phyloP scores from a whole-genome alignment of 1,284 basidiomycete species.

The Mycosarcoma mackinlayi region DNA sequence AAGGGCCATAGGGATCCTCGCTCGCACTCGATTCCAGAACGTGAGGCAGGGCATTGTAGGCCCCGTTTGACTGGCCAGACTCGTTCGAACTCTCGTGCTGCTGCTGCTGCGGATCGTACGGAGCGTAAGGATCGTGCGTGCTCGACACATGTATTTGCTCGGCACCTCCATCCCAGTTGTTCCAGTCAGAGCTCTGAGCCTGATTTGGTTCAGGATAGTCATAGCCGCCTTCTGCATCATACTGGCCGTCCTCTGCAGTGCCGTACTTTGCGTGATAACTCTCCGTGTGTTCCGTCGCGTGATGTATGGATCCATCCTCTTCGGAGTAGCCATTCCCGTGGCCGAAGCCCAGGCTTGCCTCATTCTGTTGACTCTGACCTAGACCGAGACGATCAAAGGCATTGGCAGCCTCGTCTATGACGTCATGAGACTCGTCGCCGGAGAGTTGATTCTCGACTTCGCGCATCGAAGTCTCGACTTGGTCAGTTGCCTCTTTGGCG shows the following conservation, averaged over 20 bases:
- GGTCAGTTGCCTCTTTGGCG: background rate
- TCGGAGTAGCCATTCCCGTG: constrained; percentile 8
- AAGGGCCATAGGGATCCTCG: constrained; percentile 8
- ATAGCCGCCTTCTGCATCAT: constrained; percentile 11
- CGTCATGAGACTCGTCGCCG: background rate
- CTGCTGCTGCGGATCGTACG: constrained; percentile 10
- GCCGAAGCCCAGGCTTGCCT: background rate
- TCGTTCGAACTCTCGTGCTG: constrained; percentile 3
- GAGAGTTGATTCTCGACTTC: constrained; percentile 1
- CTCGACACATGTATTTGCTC: constrained; percentile 3
- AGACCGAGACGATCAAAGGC: constrained; percentile 26
- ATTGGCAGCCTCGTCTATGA: constrained; percentile 22
- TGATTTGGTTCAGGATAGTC: background rate
- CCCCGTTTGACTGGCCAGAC: constrained; percentile 4
- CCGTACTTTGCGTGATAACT: background rate
- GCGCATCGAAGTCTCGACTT: constrained; percentile 6
- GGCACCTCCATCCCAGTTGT: constrained; percentile 9
- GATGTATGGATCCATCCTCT: constrained; percentile 15
- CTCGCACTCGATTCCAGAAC: background rate
- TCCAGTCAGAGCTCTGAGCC: constrained; percentile 19
- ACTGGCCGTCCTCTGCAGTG: constrained; percentile 1
- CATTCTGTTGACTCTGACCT: constrained; percentile 4
- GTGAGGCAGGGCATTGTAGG: constrained; percentile 7
- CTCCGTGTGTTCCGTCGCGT: constrained; percentile 5
- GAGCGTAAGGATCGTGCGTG: constrained; percentile 13